These are phyloP conservation scores for Colletotrichum cordylinicola DNA, from an alignment of 2,329 filamentous ascomycete genomes.

Conservation along the genomic window DNA sequence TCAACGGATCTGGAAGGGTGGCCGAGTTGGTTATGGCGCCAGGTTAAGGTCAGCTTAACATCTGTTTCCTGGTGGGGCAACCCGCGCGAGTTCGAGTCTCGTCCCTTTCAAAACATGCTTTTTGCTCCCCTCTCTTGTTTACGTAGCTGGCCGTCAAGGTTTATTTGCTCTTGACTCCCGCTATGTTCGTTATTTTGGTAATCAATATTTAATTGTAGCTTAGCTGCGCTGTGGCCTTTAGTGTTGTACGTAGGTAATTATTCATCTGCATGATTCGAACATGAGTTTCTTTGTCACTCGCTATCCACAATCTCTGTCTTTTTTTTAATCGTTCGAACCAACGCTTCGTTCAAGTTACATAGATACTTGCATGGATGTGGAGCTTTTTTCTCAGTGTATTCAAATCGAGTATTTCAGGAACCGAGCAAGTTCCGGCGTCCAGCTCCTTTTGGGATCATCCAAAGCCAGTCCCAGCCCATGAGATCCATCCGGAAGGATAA, in stretches of 20 bases:
- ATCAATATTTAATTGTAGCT: background rate
- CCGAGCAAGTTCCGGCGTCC: slow-evolving; percentile 31
- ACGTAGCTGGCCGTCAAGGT: accelerated
- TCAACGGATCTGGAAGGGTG: background rate
- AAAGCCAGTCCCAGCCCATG: slow-evolving; percentile 32
- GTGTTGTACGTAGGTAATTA: background rate
- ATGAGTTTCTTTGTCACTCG: background rate
- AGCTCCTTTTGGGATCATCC: slow-evolving; percentile 26
- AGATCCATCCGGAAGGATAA: slow-evolving; percentile 32
- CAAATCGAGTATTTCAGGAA: slow-evolving; percentile 29
- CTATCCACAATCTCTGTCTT: background rate
- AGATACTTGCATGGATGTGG: accelerated
- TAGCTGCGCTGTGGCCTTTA: background rate
- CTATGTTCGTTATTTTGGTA: background rate
- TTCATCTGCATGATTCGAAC: background rate
- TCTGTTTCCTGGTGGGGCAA: background rate
- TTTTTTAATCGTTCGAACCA: background rate
- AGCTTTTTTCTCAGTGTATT: background rate
- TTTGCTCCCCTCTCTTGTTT: background rate
- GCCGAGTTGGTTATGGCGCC: background rate
- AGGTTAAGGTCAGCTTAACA: background rate
- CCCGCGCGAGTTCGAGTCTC: background rate
- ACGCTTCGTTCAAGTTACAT: background rate
- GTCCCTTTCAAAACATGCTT: background rate
- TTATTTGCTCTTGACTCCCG: background rate